Percentiles rank a stretch among this genome's conserved stretches.
Evolutionary conservation across 2,329 filamentous ascomycete species (phyloP).

Genomic region (Triangularia setosa): DNA sequence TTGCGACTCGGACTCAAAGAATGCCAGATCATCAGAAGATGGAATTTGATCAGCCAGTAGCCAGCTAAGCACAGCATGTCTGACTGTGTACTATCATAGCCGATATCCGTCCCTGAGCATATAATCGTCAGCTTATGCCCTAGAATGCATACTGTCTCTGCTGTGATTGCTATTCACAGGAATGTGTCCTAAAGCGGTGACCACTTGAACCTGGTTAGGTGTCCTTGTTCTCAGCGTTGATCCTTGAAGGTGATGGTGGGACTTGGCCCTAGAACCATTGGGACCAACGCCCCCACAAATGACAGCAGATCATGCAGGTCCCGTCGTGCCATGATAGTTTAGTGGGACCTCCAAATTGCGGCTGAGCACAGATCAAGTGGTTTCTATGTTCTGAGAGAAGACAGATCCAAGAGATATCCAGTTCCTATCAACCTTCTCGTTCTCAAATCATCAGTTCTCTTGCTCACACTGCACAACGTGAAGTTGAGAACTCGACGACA

Average conservation of each 20-base stretch:
- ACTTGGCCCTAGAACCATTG: neutral
- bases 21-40: neutral
- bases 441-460: neutral
- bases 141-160: too few relatives aligned
- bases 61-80: neutral
- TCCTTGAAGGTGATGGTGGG: neutral
- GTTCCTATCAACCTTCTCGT: neutral
- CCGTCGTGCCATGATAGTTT: neutral
- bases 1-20: neutral
- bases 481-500: neutral
- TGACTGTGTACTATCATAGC: neutral
- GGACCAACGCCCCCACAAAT: neutral
- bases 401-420: neutral
- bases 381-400: neutral
- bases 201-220: too few relatives aligned
- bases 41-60: neutral
- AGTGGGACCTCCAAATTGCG: neutral
- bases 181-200: neutral
- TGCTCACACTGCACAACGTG: too few relatives aligned
- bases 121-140: neutral
- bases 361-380: neutral
- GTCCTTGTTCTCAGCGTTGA: neutral
- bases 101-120: too few relatives aligned
- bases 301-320: neutral
- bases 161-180: neutral